Evolutionary conservation across 2,329 filamentous ascomycete genomes (phyloP).

Genomic region (Talaromyces sp.): DNA sequence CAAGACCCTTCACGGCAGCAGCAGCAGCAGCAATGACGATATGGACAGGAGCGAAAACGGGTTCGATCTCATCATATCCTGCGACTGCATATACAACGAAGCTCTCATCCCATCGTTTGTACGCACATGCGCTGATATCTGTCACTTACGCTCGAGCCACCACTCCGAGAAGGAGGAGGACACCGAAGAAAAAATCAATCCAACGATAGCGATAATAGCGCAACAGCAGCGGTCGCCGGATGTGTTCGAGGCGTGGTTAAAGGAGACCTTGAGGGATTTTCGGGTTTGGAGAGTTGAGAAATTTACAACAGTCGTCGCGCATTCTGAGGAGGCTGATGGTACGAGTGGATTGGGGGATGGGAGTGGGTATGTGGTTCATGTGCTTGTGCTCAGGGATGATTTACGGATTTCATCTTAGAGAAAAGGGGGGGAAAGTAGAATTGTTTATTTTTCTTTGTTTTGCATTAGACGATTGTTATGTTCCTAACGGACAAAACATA

Average conservation of each 20-base stretch:
- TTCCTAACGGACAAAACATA: constrained; percentile 6
- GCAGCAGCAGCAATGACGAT: neutral
- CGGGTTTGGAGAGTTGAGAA: constrained; percentile 66
- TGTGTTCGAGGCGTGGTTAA: constrained; percentile 78
- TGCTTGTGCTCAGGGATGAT: constrained; percentile 57
- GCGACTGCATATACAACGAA: constrained; percentile 95
- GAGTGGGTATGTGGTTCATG: constrained; percentile 76
- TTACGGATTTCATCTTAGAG: neutral
- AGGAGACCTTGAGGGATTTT: constrained; percentile 62
- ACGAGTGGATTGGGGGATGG: constrained; percentile 52
- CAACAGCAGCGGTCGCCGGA: constrained; percentile 83
- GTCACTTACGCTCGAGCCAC: constrained; percentile 48
- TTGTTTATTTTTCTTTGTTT: neutral
- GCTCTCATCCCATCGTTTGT: constrained; percentile 75
- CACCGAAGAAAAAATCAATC: constrained; percentile 22
- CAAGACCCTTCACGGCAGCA: neutral
- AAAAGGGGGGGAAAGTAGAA: neutral
- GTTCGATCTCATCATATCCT: constrained; percentile 73
- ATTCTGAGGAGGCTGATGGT: constrained; percentile 43
- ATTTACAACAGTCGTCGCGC: neutral
- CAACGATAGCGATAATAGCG: constrained; percentile 73
- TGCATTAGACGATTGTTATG: neutral
- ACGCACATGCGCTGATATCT: constrained; percentile 72
- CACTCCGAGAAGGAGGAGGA: neutral
- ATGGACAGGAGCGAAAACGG: constrained; percentile 31